A percentile compares a stretch with the other conserved stretches of the same genome.
These are phyloP conservation scores for Eutypella sp. DNA, from an alignment of 2,329 filamentous ascomycete genomes.

Conservation along the genomic window DNA sequence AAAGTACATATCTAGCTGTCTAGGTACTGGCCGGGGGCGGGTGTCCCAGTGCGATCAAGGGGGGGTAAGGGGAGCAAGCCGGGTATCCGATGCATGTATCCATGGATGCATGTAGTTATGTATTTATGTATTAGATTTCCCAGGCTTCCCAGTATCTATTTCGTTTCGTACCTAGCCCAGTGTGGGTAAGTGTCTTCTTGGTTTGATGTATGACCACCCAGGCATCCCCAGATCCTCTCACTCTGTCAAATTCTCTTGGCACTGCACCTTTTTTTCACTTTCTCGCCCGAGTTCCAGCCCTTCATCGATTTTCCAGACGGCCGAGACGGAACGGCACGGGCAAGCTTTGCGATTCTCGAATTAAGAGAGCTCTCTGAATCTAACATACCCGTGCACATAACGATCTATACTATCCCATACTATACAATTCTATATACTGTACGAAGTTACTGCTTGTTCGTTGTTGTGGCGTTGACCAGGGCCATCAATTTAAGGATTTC, in stretches of 20 bases:
- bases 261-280: neutral
- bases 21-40: no score
- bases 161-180: neutral
- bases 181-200: neutral
- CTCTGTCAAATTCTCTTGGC: conserved; percentile 1
- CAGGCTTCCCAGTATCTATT: neutral
- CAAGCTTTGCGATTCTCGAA: neutral
- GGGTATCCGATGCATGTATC: no score
- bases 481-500: no score
- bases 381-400: neutral
- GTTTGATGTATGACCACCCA: neutral
- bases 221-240: neutral
- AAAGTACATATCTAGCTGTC: no score
- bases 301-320: neutral
- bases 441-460: no score
- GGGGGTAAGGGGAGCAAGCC: no score
- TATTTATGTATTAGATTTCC: no score
- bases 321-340: neutral
- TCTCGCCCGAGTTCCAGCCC: neutral
- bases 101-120: no score
- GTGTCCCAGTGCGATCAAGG: no score
- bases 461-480: no score
- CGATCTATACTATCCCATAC: no score
- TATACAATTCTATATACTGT: no score
- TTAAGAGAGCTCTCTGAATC: neutral